phyloP scores from a whole-genome alignment of 2,329 filamentous ascomycete species.

The Akanthomyces uredinophilus region DNA sequence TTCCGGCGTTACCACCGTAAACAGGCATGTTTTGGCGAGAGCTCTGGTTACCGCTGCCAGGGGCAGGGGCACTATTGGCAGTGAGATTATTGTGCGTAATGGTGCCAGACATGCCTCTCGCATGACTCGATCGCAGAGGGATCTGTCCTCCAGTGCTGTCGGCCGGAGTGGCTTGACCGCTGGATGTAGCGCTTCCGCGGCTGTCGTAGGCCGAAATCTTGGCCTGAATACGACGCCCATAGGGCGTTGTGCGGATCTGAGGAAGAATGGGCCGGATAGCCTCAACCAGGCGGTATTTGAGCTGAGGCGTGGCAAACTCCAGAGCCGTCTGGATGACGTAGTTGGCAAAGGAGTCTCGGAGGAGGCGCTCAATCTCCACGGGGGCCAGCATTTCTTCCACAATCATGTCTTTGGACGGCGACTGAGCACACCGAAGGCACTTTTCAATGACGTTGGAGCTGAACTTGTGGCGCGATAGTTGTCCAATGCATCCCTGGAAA shows the following conservation, averaged over 20 bases:
- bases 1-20: conserved; percentile 29
- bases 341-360: conserved; percentile 92
- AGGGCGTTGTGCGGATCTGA: conserved; percentile 81
- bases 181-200: conserved; percentile 37
- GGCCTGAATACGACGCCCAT: conserved; percentile 86
- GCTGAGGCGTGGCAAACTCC: conserved; percentile 71
- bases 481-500: conserved; percentile 69
- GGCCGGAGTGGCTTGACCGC: conserved; percentile 47
- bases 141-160: conserved; percentile 53
- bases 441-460: conserved; percentile 99
- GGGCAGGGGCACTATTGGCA: conserved; percentile 31
- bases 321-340: conserved; percentile 97
- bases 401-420: conserved; percentile 70
- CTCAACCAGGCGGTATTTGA: conserved; percentile 73
- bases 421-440: conserved; percentile 76
- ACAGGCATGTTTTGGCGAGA: conserved; percentile 30
- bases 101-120: conserved; percentile 36
- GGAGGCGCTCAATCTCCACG: conserved; percentile 77
- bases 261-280: conserved; percentile 79
- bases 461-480: conserved; percentile 91
- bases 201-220: conserved; percentile 68
- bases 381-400: conserved; percentile 73
- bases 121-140: conserved; percentile 39
- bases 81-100: neutral
- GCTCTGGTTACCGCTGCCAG: conserved; percentile 22